Evolutionary conservation across 2,329 filamentous ascomycete genomes (phyloP), one percentile per base, ranked within the genome.

Genomic region (Xylaria sp.): DNA sequence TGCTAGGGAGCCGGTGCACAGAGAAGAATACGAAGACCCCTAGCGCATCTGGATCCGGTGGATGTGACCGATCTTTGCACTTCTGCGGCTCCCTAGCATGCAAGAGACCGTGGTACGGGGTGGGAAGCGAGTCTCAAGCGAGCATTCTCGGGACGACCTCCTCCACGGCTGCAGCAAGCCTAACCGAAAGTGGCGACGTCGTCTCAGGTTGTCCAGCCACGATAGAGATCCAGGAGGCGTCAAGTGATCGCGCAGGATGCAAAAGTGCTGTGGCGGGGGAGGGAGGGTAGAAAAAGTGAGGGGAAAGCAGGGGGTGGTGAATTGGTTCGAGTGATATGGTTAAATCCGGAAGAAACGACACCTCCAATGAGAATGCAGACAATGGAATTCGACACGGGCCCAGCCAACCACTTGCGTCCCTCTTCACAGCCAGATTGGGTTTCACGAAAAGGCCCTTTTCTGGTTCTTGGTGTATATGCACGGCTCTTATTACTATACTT

Each of bases 321-420:
- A 43, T 33, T 46, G 38, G 49, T 25, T 55, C 54, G 27, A 58
- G 54, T 54, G 55, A 56, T 67, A 48, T 67, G 65, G 65, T 17
- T 66, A 67, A 67, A 67, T 66, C 48, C 62, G 63, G 65, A 58
- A 64, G 58, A 67, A 66, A 58, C 47, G 38, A 51, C 37, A 21
- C 58, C 51, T 60, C 63, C 63, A 63, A 66, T 65, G 44, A 58
- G 8, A 27, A 51, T 31, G 35, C 58, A 23, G 7, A 5, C 54
- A 25, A 40, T 35, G 44, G 33, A 40, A 41, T 44, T n/a, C 23
- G 15, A 15, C 13, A 40, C 9, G 19, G n/a, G n/a, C 43, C 56
- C 43, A 46, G 48, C 60, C 56, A 65, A 67, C 65, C n/a, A n/a
- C n/a, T n/a, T 41, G 19, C 27, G 19, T 27, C 43, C 41, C 40